phyloP scores from a whole-genome alignment of 208 protist species.

The Acanthamoeba royreba region DNA sequence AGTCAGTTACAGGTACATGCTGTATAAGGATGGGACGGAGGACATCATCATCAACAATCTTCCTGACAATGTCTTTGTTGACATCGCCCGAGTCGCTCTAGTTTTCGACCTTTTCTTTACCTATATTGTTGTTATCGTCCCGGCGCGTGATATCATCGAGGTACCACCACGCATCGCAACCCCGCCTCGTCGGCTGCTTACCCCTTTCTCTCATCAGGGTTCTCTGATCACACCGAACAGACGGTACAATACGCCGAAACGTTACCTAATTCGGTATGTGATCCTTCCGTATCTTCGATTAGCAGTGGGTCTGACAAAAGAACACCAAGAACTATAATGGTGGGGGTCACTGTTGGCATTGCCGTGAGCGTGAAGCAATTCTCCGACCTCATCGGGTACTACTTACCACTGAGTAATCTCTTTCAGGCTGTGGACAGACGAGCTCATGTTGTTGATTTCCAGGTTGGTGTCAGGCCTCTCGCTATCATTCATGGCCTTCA shows the following conservation, averaged over 20 bases:
- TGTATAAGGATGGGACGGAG: not conserved
- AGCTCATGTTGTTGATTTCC: too few species aligned
- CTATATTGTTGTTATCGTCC: not conserved
- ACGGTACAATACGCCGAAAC: not conserved
- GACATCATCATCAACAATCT: slow-evolving; percentile 33
- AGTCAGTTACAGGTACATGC: not conserved
- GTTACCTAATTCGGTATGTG: not conserved
- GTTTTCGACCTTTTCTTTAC: slow-evolving; percentile 16
- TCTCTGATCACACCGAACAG: not conserved
- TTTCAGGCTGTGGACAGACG: too few species aligned
- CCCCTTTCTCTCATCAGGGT: too few species aligned
- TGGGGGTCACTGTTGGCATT: not conserved
- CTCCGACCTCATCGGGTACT: slow-evolving; percentile 4
- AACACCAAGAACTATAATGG: slow-evolving; percentile 15
- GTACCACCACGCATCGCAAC: not conserved
- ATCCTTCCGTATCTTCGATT: too few species aligned
- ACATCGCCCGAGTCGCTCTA: not conserved
- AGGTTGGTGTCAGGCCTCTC: slow-evolving; percentile 10
- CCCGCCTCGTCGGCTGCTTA: too few species aligned
- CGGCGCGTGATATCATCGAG: slow-evolving; percentile 17
- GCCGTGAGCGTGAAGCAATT: not conserved
- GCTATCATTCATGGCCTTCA: slow-evolving; percentile 4
- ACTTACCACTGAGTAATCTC: too few species aligned
- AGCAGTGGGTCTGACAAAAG: too few species aligned
- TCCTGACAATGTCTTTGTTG: not conserved